Base-by-base conservation (phyloP, 805 yeast species). In the Dipodascopsis uninucleata region DNA sequence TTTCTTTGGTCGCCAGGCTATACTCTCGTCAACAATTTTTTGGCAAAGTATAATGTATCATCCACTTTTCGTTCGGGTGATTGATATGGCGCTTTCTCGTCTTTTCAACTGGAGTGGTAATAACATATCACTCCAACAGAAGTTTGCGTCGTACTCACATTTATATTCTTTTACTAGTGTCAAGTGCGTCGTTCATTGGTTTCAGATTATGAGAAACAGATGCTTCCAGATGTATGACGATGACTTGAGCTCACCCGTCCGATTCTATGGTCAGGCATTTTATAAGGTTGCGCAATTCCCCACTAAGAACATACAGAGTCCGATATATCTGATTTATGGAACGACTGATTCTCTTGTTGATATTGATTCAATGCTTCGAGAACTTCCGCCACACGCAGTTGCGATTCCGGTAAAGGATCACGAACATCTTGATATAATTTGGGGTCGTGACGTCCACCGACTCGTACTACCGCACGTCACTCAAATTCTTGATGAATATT, bases 161-260 rank as follows among this genome's bases (percentile, higher is more conserved):
- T 70, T 90, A 43, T 90, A 89, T 66, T 85, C 96, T 1, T 83
- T 95, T 18, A 87, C 97, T 0, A 79, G 89, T 1, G 97, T 89
- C 21, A 90, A 89, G 64, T 77, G 85, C 7, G 88, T 87, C 35
- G 97, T 88, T n/a, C 96, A 87, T 65, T 87, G 96, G 96, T 86
- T 87, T 59, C 96, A 87, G 65, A 89, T 90, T 41, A 85, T 90
- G 50, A 72, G 82, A 41, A 72, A 83, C 5, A 77, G 77, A 36
- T 74, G 76, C 37, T 89, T 90, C 63, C 96, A 89, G 63, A 83
- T 93, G 95, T 90, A 79, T 65, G 93, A 85, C 58, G 95, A 86
- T 52, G 69, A 63, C 17, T 47, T 59, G 35, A 39, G 56, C 47
- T 39, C 57, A 33, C 35, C 58, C 29, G 39, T 58, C 41, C 55